phyloP scores from a whole-genome alignment of 768 basidiomycete species.

The Tulasnella sp. region DNA sequence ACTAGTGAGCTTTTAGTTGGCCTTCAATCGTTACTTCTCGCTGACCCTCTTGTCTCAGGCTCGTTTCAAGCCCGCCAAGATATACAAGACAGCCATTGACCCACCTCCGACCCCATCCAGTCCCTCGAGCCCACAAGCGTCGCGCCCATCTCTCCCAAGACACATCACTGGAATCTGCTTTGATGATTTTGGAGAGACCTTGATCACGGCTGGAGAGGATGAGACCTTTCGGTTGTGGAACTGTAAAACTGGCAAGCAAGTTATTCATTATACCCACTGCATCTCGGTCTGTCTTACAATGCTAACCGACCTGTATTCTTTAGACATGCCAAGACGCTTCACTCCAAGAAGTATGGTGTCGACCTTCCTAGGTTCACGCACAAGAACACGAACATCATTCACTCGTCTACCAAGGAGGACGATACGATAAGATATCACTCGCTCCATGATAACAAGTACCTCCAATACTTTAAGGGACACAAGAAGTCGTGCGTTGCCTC shows the following conservation, averaged over 20 bases:
- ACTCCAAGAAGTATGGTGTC: conserved; percentile 95
- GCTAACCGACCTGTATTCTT: neutral
- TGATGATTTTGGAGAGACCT: conserved; percentile 78
- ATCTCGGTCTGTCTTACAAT: conserved; percentile 18
- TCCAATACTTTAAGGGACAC: conserved; percentile 94
- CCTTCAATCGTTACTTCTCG: neutral
- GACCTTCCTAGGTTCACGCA: conserved; percentile 93
- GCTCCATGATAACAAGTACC: conserved; percentile 90
- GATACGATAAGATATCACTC: conserved; percentile 93
- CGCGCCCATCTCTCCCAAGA: conserved; percentile 35
- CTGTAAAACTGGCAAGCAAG: conserved; percentile 89
- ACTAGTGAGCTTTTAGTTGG: conserved; percentile 4
- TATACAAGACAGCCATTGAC: conserved; percentile 74
- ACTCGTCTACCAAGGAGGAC: conserved; percentile 92
- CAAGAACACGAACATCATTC: conserved; percentile 69
- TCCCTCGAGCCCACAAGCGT: conserved; percentile 32
- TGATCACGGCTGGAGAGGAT: conserved; percentile 84
- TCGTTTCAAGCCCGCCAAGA: conserved; percentile 79
- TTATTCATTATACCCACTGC: conserved; percentile 31
- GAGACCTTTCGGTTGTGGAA: conserved; percentile 85
- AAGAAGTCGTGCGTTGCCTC: conserved; percentile 42
- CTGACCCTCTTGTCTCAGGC: conserved; percentile 31
- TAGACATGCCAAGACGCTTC: conserved; percentile 60
- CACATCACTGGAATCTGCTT: conserved; percentile 85
- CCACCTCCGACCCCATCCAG: conserved; percentile 36